phyloP scores from a whole-genome alignment of 192 early-diverging fungal species.

The Martensiomyces pterosporus region DNA sequence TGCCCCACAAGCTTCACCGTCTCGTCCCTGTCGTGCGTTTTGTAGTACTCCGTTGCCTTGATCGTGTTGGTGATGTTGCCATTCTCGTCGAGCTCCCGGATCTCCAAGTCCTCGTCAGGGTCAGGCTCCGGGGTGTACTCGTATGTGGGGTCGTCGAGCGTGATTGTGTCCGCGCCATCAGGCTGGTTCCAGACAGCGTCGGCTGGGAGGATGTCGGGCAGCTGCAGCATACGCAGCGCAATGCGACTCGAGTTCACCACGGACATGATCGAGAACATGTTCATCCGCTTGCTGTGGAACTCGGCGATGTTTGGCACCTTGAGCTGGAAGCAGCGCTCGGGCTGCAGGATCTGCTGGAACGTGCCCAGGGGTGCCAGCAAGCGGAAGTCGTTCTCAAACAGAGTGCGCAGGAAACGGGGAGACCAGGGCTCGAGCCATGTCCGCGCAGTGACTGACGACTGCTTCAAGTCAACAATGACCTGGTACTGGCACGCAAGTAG shows the following conservation, averaged over 20 bases:
- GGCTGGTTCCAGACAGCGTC: constrained; percentile 34
- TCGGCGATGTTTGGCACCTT: constrained; percentile 48
- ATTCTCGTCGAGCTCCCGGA: constrained; percentile 20
- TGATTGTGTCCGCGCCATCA: constrained; percentile 29
- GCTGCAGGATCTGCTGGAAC: constrained; percentile 51
- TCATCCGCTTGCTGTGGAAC: constrained; percentile 51
- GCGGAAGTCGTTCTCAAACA: constrained; percentile 49
- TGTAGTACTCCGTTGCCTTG: constrained; percentile 37
- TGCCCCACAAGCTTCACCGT: constrained; percentile 8
- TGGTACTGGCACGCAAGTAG: constrained; percentile 47
- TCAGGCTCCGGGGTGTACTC: constrained; percentile 34
- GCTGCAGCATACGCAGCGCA: constrained; percentile 38
- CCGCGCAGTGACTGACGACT: constrained; percentile 45
- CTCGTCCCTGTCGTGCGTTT: constrained; percentile 38
- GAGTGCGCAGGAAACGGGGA: constrained; percentile 30
- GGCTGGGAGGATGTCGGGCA: constrained; percentile 36
- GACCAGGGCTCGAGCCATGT: constrained; percentile 51
- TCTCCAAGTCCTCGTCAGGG: constrained; percentile 23
- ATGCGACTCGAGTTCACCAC: constrained; percentile 42
- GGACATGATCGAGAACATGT: constrained; percentile 51
- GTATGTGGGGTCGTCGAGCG: constrained; percentile 34
- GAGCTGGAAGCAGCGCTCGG: constrained; percentile 50
- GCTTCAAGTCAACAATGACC: constrained; percentile 46
- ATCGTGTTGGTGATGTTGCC: constrained; percentile 15
- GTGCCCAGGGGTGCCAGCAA: constrained; percentile 43